phyloP scores from a whole-genome alignment of 352 stramenopile genomes.

The Globisporangium acanthophoron region DNA sequence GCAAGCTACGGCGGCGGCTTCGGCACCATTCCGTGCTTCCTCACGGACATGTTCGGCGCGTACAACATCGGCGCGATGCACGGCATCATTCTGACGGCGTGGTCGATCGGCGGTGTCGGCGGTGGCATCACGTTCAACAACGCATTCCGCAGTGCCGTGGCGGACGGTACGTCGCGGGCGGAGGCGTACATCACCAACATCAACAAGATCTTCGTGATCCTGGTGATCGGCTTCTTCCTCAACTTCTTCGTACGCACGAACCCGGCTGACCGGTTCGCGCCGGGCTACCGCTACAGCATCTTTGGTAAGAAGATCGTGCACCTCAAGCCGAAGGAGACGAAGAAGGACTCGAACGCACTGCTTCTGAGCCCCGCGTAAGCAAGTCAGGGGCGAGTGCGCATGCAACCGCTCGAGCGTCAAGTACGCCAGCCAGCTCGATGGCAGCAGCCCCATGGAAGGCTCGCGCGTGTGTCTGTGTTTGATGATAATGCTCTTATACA shows the following conservation, averaged over 20 bases:
- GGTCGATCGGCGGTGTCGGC: conserved; percentile 69
- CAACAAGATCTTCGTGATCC: conserved; percentile 53
- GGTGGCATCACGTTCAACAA: conserved; percentile 70
- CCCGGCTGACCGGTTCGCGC: conserved; percentile 54
- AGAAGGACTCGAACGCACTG: conserved; percentile 18
- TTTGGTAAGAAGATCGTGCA: conserved; percentile 55
- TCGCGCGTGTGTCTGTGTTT: background rate
- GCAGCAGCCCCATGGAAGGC: background rate
- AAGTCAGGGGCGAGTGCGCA: background rate
- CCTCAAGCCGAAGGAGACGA: conserved; percentile 38
- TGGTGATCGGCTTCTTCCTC: conserved; percentile 48
- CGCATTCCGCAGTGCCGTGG: conserved; percentile 37
- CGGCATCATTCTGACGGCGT: conserved; percentile 65
- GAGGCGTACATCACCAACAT: conserved; percentile 67
- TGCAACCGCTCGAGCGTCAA: background rate
- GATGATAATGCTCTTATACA: background rate
- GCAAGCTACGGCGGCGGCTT: conserved; percentile 70
- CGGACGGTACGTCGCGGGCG: conserved; percentile 23
- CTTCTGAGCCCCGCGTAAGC: conserved; percentile 9
- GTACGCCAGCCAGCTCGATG: background rate
- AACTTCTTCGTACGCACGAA: conserved; percentile 66
- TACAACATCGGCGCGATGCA: conserved; percentile 82
- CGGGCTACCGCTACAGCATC: conserved; percentile 55
- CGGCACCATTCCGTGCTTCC: conserved; percentile 62
- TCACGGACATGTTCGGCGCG: conserved; percentile 81